These are phyloP conservation scores for Carex sylvatica DNA, from an alignment of 202 grass and related monocot species.

Conservation along the genomic window DNA sequence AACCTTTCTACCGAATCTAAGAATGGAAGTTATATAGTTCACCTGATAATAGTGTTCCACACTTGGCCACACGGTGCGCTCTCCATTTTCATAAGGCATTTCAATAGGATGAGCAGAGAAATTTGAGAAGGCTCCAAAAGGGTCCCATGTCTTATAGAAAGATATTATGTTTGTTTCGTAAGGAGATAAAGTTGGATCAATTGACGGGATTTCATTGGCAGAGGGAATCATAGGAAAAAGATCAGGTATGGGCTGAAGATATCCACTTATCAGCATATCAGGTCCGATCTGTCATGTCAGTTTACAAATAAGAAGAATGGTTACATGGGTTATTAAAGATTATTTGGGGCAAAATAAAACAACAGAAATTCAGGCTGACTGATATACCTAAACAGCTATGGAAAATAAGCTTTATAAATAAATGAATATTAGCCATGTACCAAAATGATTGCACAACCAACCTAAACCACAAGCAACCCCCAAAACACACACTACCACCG, in stretches of 20 bases:
- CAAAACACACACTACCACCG: neutral
- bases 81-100: conserved; percentile 58
- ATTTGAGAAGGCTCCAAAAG: conserved; percentile 92
- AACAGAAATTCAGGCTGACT: neutral
- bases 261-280: conserved; percentile 94
- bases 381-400: neutral
- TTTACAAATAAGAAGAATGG: neutral
- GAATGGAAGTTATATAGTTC: conserved; percentile 10
- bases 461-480: neutral
- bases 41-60: conserved; percentile 99
- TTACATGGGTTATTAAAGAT: neutral
- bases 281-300: conserved; percentile 59
- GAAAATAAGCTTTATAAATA: neutral
- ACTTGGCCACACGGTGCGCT: conserved; percentile 51
- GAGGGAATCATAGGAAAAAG: conserved; percentile 83
- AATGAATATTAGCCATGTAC: neutral
- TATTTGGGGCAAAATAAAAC: neutral
- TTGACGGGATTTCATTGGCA: conserved; percentile 50
- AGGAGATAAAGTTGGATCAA: conserved; percentile 75
- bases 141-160: conserved; percentile 98
- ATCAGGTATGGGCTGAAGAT: conserved; percentile 86
- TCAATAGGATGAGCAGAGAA: conserved; percentile 79
- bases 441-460: neutral
- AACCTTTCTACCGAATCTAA: neutral
- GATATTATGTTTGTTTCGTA: conserved; percentile 89